These are phyloP conservation scores for Yamadazyma kanchanaburiensis DNA, from an alignment of 1,139 yeast species.

Conservation along the genomic window DNA sequence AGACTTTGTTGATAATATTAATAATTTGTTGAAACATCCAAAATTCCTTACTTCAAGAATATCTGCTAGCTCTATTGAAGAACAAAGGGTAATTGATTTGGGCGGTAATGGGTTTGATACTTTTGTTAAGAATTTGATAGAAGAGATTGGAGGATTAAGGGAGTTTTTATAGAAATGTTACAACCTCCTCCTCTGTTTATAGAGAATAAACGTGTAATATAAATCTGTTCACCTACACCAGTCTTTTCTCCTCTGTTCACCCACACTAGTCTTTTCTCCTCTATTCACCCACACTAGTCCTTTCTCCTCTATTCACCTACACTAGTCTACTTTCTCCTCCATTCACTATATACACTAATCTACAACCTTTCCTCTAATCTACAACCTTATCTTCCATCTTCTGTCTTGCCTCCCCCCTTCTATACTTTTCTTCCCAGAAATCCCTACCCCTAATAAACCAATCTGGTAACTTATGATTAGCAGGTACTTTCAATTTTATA, in stretches of 20 bases:
- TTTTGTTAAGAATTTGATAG: conserved; percentile 49
- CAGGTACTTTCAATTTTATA: conserved; percentile 54
- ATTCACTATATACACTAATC: background rate
- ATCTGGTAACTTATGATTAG: conserved; percentile 57
- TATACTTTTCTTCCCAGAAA: conserved; percentile 49
- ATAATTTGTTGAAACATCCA: conserved; percentile 79
- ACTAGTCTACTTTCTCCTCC: too few relatives aligned
- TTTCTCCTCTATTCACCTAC: too few relatives aligned
- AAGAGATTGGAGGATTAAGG: conserved; percentile 55
- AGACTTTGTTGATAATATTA: conserved; percentile 56
- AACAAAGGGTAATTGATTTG: conserved; percentile 48
- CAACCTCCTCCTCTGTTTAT: too few relatives aligned
- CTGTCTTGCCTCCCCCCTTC: too few relatives aligned
- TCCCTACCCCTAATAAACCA: conserved; percentile 69
- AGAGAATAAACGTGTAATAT: too few relatives aligned
- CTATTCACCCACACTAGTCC: too few relatives aligned
- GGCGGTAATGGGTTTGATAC: conserved; percentile 38
- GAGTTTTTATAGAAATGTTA: too few relatives aligned
- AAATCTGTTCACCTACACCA: too few relatives aligned
- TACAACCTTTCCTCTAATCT: too few relatives aligned
- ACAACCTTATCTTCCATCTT: too few relatives aligned
- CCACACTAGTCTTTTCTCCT: too few relatives aligned
- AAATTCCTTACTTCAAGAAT: conserved; percentile 73
- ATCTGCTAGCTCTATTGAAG: conserved; percentile 61
- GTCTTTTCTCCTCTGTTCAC: too few relatives aligned